These are phyloP conservation scores for Dimargaris verticillata DNA, from an alignment of 192 early-diverging fungal species.

Conservation along the genomic window DNA sequence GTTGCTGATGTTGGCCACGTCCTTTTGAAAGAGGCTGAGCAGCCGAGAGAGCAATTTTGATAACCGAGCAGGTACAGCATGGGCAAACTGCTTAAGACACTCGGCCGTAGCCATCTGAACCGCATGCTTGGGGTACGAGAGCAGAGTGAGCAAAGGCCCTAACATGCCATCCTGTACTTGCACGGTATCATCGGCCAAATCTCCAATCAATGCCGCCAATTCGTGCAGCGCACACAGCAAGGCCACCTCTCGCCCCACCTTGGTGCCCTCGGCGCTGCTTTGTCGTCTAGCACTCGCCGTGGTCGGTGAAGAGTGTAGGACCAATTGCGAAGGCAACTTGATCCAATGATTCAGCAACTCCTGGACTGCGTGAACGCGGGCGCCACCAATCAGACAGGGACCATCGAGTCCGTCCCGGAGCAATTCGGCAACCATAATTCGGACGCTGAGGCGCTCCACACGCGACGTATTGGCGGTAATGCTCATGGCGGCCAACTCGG, in stretches of 20 bases:
- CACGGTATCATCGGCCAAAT: slow-evolving; percentile 36
- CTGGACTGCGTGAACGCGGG: slow-evolving; percentile 46
- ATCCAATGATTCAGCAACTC: slow-evolving; percentile 43
- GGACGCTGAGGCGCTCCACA: slow-evolving; percentile 37
- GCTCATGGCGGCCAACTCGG: slow-evolving; percentile 29
- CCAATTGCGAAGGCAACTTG: slow-evolving; percentile 18
- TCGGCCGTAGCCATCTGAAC: slow-evolving; percentile 60
- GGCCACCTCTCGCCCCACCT: slow-evolving; percentile 30
- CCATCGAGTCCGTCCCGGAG: slow-evolving; percentile 60
- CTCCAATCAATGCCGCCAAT: slow-evolving; percentile 49
- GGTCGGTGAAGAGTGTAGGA: background rate
- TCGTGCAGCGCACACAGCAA: slow-evolving; percentile 58
- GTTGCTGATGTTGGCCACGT: slow-evolving; percentile 38
- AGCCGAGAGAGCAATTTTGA: slow-evolving; percentile 44
- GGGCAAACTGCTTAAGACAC: slow-evolving; percentile 49
- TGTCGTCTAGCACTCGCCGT: background rate
- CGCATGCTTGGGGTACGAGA: slow-evolving; percentile 46
- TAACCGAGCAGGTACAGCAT: slow-evolving; percentile 43
- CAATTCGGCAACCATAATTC: slow-evolving; percentile 42
- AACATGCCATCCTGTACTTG: slow-evolving; percentile 34
- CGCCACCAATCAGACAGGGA: slow-evolving; percentile 59
- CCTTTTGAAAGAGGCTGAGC: slow-evolving; percentile 53
- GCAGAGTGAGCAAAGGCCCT: slow-evolving; percentile 49
- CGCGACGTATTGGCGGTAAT: slow-evolving; percentile 32
- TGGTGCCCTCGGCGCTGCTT: background rate